Evolutionary conservation across 345 rosid species (phyloP).

Genomic region (Melaleuca quinquenervia): DNA sequence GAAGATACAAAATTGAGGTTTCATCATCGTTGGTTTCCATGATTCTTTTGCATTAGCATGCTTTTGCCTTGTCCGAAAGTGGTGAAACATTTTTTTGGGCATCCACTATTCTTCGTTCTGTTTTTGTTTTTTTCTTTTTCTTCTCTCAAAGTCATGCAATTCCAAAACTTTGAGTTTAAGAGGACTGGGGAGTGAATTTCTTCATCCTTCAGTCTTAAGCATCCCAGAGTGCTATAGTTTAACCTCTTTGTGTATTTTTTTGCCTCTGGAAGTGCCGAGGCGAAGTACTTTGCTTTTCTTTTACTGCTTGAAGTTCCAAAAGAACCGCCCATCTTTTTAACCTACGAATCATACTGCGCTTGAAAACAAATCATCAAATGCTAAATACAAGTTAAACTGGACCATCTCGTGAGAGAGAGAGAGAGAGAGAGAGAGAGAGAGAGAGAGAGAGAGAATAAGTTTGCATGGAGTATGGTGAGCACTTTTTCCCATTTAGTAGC

Average conservation of each 20-base stretch:
- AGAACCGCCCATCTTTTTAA: neutral
- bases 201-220: neutral
- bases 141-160: neutral
- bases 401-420: neutral
- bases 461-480: constrained; percentile 7
- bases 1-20: neutral
- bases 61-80: neutral
- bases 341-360: neutral
- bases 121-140: neutral
- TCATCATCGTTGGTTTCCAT: neutral
- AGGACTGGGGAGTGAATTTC: neutral
- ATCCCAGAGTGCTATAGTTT: neutral
- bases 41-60: neutral
- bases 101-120: neutral
- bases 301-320: neutral
- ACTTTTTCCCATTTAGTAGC: constrained; percentile 38
- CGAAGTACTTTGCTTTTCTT: neutral
- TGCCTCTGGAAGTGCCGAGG: neutral
- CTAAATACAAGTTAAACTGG: neutral
- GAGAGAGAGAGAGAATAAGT: neutral
- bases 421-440: neutral
- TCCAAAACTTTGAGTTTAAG: neutral
- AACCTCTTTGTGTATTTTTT: neutral
- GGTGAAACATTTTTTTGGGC: neutral
- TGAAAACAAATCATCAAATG: neutral